These are phyloP conservation scores for Immersiella caudata DNA, from an alignment of 495 filamentous ascomycete genomes.

Conservation along the genomic window DNA sequence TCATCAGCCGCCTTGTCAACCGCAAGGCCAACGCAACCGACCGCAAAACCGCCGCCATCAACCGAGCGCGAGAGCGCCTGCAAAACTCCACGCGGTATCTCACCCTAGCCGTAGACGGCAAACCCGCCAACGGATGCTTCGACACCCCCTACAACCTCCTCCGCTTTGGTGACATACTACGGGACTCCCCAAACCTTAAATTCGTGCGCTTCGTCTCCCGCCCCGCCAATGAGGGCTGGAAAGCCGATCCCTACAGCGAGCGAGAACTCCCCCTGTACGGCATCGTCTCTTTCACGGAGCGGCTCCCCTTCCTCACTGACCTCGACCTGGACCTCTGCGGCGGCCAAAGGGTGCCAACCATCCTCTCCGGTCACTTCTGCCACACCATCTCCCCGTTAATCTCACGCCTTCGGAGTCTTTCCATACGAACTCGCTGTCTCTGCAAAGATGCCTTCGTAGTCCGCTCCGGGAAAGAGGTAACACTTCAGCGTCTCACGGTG, in stretches of 20 bases:
- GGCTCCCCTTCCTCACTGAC: constrained; percentile 22
- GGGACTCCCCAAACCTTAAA: constrained; percentile 23
- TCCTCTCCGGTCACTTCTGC: constrained; percentile 24
- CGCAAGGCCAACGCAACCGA: constrained; percentile 14
- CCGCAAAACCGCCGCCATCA: constrained; percentile 4
- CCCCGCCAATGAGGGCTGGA: constrained; percentile 23
- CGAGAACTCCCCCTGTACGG: constrained; percentile 18
- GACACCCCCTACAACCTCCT: constrained; percentile 23
- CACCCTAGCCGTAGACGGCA: constrained; percentile 26
- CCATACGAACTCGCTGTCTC: constrained; percentile 20
- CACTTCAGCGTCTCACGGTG: constrained; percentile 20
- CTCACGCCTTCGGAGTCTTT: constrained; percentile 10
- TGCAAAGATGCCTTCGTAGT: constrained; percentile 20
- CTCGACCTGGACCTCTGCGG: constrained; percentile 28
- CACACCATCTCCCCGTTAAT: constrained; percentile 19
- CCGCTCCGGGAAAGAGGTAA: background rate
- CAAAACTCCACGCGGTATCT: constrained; percentile 20
- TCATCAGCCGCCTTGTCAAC: constrained; percentile 29
- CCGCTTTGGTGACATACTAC: constrained; percentile 19
- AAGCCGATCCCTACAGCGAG: constrained; percentile 17
- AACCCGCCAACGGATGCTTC: constrained; percentile 10
- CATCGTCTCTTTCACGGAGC: constrained; percentile 21
- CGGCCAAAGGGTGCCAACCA: constrained; percentile 15
- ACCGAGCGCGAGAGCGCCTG: constrained; percentile 18
- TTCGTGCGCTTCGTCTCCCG: constrained; percentile 19